Conservation (phyloP, 108 stramenopile species). For the Cafeteria roenbergensis region DNA sequence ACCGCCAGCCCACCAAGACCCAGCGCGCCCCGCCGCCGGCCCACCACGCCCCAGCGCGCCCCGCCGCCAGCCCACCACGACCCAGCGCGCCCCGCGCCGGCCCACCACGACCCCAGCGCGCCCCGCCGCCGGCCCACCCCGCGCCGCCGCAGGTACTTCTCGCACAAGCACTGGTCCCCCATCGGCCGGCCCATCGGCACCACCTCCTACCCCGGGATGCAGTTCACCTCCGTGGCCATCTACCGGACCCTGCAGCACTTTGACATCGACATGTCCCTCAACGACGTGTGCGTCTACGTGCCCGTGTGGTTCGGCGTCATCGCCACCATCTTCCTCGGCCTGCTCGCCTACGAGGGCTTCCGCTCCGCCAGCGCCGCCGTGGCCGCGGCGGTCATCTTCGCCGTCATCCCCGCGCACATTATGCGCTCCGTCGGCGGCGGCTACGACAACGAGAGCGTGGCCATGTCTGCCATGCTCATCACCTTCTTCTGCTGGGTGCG, state of each 20-base stretch:
- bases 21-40: no score
- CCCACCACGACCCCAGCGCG: no score
- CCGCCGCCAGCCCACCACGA: no score
- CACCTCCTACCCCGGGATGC: constrained; percentile 95
- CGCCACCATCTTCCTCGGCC: constrained; percentile 32
- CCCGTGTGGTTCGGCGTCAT: constrained; percentile 55
- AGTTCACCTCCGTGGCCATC: constrained; percentile 78
- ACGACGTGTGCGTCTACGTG: constrained; percentile 46
- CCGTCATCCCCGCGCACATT: constrained; percentile 80
- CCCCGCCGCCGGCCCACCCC: no score
- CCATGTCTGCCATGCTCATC: constrained; percentile 72
- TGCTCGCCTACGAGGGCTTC: constrained; percentile 31
- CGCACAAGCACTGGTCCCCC: constrained; percentile 86
- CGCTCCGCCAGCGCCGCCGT: constrained; percentile 29
- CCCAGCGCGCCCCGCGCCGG: no score
- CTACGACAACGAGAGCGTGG: constrained; percentile 91
- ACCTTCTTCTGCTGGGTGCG: constrained; percentile 87
- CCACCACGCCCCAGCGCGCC: no score
- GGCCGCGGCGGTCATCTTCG: constrained; percentile 74
- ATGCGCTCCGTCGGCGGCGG: constrained; percentile 90
- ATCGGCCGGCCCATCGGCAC: constrained; percentile 89
- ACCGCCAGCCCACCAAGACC: no score
- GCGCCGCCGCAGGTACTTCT: no score
- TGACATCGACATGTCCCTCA: constrained; percentile 39
- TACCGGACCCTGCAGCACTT: constrained; percentile 32